A percentile compares a stretch with the other conserved stretches of the same genome.
phyloP scores from a whole-genome alignment of 1,284 basidiomycete genomes.

The Ganoderma lucidum region DNA sequence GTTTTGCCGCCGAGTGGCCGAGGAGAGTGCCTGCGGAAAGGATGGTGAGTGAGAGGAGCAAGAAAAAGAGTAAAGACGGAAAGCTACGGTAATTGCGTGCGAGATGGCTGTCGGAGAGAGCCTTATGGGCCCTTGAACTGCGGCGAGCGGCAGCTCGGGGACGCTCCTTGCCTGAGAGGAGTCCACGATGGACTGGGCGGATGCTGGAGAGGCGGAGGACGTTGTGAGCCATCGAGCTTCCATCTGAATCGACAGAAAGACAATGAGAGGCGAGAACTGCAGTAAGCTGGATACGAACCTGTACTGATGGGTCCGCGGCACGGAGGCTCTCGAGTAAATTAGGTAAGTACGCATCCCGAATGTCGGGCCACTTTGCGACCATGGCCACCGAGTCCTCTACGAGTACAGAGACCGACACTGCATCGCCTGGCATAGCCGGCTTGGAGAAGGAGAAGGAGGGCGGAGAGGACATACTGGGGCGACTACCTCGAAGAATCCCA shows the following conservation, averaged over 20 bases:
- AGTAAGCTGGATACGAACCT: slow-evolving; percentile 40
- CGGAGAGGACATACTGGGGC: slow-evolving; percentile 35
- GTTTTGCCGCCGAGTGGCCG: slow-evolving; percentile 45
- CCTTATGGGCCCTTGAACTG: slow-evolving; percentile 17
- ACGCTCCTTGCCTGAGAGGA: slow-evolving; percentile 27
- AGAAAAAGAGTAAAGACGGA: background rate
- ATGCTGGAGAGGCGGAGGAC: slow-evolving; percentile 29
- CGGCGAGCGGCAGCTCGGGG: slow-evolving; percentile 32
- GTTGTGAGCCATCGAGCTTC: slow-evolving; percentile 51
- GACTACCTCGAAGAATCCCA: slow-evolving; percentile 30
- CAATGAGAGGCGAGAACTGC: slow-evolving; percentile 21
- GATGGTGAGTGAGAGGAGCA: slow-evolving; percentile 6
- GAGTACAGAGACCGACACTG: slow-evolving; percentile 59
- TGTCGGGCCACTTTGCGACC: slow-evolving; percentile 59
- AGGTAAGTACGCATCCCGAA: slow-evolving; percentile 61
- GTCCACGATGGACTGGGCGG: slow-evolving; percentile 28
- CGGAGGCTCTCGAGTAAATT: slow-evolving; percentile 54
- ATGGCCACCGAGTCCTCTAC: slow-evolving; percentile 68
- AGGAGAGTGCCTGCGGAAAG: slow-evolving; percentile 47
- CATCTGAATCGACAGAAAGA: slow-evolving; percentile 41
- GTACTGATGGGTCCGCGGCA: slow-evolving; percentile 46
- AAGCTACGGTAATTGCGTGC: slow-evolving; percentile 33
- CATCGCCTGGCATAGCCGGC: slow-evolving; percentile 48
- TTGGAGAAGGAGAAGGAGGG: slow-evolving; percentile 43
- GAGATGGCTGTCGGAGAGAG: slow-evolving; percentile 33